phyloP scores from a whole-genome alignment of 2,329 filamentous ascomycete species.

The Diaporthe humulicola region DNA sequence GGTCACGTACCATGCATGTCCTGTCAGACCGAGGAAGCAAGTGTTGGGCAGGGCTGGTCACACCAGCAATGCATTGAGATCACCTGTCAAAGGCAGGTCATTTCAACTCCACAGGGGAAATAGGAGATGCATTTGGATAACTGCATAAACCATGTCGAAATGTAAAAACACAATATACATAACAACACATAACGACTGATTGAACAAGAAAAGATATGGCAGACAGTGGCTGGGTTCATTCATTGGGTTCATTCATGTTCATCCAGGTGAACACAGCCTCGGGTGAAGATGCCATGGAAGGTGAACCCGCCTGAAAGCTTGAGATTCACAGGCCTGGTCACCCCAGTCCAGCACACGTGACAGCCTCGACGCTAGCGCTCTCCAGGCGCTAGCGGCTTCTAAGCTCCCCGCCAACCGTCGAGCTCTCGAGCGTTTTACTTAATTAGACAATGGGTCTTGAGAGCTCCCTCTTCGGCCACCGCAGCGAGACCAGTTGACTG shows the following conservation, averaged over 20 bases:
- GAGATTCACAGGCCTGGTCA: not conserved
- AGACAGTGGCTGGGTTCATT: not conserved
- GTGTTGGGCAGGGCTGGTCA: not conserved
- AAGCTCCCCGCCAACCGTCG: not conserved
- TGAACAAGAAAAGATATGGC: too few species aligned
- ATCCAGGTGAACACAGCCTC: not conserved
- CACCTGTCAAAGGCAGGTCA: not conserved
- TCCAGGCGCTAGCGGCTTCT: not conserved
- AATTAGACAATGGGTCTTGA: not conserved
- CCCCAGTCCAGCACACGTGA: not conserved
- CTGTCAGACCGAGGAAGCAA: not conserved
- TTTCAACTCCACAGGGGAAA: not conserved
- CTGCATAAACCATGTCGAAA: not conserved
- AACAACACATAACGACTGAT: not conserved
- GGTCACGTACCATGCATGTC: not conserved
- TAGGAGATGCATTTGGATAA: not conserved
- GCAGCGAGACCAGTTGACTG: not conserved
- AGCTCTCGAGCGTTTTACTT: constrained; percentile 2
- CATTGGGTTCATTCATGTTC: too few species aligned
- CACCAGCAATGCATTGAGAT: not conserved
- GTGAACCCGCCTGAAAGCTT: not conserved
- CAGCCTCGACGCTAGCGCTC: not conserved
- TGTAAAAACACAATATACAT: not conserved
- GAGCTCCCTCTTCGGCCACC: not conserved
- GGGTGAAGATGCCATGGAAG: too few species aligned